A percentile compares a stretch with the other conserved stretches of the same genome.
Conservation (phyloP, 176 grass and related monocot genomes). For the Aegilops bicornis region DNA sequence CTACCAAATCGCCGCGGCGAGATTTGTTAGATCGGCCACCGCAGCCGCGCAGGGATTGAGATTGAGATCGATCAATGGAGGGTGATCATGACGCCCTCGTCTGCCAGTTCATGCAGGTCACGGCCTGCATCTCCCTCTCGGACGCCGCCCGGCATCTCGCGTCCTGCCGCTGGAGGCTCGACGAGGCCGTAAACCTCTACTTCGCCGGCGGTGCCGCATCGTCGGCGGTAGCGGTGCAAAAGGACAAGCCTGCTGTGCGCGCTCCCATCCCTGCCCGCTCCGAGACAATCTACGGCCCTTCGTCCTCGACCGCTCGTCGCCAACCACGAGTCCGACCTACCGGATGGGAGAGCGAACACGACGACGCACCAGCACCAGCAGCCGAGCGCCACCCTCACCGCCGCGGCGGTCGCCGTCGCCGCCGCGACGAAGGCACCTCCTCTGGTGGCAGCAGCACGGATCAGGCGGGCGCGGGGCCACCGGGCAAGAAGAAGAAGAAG, state of each 20-base stretch:
- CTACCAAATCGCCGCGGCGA: background rate
- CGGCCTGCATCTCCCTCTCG: background rate
- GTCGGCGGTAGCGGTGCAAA: background rate
- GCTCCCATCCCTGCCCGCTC: conserved; percentile 4
- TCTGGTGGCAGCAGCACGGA: background rate
- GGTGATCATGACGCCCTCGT: background rate
- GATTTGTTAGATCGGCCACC: no score
- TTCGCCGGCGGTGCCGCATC: background rate
- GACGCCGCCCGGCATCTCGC: background rate
- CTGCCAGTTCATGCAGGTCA: background rate
- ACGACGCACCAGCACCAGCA: background rate
- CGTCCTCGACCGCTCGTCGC: background rate
- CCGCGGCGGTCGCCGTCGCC: no score
- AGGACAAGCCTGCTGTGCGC: background rate
- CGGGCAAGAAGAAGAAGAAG: background rate
- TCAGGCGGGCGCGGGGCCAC: no score
- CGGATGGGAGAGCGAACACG: background rate
- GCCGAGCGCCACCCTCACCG: background rate
- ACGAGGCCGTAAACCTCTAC: background rate
- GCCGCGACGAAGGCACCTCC: background rate
- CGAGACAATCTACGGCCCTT: background rate
- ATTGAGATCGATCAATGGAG: background rate
- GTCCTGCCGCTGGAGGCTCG: background rate
- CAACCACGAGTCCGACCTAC: background rate
- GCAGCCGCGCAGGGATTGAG: background rate